Percentiles rank a stretch among this genome's conserved stretches.
phyloP scores from a whole-genome alignment of 2,329 filamentous ascomycete species.

The Fusarium brevicatenulatum region DNA sequence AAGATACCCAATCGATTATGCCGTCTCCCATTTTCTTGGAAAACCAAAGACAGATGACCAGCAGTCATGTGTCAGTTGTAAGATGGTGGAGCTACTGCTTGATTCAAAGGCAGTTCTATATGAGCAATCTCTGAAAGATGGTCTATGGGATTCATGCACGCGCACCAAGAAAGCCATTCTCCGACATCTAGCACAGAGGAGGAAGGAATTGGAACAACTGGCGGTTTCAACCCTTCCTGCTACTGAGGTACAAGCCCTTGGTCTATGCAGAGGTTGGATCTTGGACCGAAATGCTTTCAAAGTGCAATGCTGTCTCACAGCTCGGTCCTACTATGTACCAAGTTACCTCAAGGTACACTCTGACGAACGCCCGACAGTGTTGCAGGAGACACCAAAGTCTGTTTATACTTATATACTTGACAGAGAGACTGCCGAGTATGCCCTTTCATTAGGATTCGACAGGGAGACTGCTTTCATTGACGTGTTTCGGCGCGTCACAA shows the following conservation, averaged over 20 bases:
- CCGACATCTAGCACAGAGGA: neutral
- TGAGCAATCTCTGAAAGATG: rapidly evolving
- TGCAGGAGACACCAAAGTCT: rapidly evolving
- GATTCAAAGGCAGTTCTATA: neutral
- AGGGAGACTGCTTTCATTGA: neutral
- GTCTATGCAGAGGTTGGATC: neutral
- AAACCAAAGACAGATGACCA: rapidly evolving
- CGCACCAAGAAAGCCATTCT: neutral
- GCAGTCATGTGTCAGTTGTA: neutral
- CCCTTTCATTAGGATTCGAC: neutral
- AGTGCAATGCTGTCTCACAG: neutral
- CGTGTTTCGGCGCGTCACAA: rapidly evolving
- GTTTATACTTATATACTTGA: neutral
- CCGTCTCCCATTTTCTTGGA: rapidly evolving
- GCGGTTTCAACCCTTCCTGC: neutral
- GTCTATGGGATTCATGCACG: rapidly evolving
- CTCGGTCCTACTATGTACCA: rapidly evolving
- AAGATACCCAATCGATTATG: neutral
- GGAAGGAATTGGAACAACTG: neutral
- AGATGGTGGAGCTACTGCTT: neutral
- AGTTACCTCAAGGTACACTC: neutral
- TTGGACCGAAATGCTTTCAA: neutral
- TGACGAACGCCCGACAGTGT: rapidly evolving
- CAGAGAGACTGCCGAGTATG: neutral
- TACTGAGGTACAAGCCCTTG: rapidly evolving